These are phyloP conservation scores for Plasmodium vivax DNA, from an alignment of 169 alveolate genomes.

Conservation along the genomic window DNA sequence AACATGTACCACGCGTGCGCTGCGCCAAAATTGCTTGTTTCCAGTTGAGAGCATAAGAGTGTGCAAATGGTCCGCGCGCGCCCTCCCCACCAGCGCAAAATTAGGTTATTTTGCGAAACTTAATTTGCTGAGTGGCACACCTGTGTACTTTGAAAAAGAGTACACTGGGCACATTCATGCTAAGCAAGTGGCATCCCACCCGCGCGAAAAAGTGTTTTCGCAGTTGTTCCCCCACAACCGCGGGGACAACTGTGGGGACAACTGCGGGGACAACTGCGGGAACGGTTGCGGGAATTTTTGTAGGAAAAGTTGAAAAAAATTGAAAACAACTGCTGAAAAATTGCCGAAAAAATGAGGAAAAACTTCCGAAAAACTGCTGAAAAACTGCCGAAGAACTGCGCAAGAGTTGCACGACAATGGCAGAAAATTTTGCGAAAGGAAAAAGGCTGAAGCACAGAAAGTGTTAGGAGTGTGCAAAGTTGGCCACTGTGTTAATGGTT, in stretches of 20 bases:
- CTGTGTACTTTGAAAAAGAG: slow-evolving; percentile 16
- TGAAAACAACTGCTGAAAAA: not conserved
- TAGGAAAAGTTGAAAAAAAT: not conserved
- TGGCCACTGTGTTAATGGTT: slow-evolving; percentile 33
- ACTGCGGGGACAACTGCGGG: not conserved
- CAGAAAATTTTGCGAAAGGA: not conserved
- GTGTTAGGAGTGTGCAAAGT: slow-evolving; percentile 52
- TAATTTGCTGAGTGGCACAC: slow-evolving; percentile 6
- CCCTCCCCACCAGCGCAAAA: not conserved
- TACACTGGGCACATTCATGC: not conserved
- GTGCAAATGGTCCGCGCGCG: slow-evolving; percentile 56
- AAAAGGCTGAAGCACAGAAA: not conserved
- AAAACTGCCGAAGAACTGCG: not conserved
- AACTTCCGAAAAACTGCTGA: not conserved
- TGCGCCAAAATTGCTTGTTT: not conserved
- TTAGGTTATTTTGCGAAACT: slow-evolving; percentile 17
- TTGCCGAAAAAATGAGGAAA: not conserved
- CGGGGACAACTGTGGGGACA: not conserved
- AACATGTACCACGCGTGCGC: not conserved
- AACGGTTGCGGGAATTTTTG: not conserved
- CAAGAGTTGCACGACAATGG: not conserved
- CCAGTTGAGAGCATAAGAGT: slow-evolving; percentile 37
- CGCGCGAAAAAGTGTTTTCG: not conserved
- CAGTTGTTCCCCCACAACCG: not conserved
- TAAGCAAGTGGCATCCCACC: not conserved